These are phyloP conservation scores for Arxiozyma slooffiae DNA, from an alignment of 1,139 yeast genomes.

Conservation along the genomic window DNA sequence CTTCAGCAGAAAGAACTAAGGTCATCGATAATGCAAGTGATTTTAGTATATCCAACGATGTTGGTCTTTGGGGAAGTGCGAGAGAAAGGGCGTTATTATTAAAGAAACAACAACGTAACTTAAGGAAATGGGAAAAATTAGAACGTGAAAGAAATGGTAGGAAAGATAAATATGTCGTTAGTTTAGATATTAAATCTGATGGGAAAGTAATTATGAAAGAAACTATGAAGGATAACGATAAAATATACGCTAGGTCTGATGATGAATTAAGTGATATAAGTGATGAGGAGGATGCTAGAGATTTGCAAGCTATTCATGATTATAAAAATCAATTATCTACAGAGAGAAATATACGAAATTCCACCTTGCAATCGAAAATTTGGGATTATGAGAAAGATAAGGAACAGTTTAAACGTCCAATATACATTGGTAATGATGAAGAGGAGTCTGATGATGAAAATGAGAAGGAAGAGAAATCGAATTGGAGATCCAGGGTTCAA, in stretches of 20 bases:
- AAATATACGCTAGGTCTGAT: constrained; percentile 19
- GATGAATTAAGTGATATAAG: constrained; percentile 24
- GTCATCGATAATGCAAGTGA: constrained; percentile 93
- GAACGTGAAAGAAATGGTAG: constrained; percentile 57
- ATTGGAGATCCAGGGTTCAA: constrained; percentile 19
- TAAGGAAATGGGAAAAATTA: constrained; percentile 51
- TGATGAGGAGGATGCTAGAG: constrained; percentile 27
- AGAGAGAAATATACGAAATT: constrained; percentile 27
- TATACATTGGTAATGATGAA: constrained; percentile 19
- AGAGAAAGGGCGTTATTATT: constrained; percentile 74
- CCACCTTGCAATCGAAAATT: constrained; percentile 30
- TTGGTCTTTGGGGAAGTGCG: constrained; percentile 89
- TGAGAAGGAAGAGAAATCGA: background rate
- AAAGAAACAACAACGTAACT: constrained; percentile 70
- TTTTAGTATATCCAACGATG: constrained; percentile 82
- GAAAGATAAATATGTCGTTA: constrained; percentile 56
- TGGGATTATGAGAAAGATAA: constrained; percentile 55
- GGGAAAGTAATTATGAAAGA: constrained; percentile 49
- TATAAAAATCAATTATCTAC: constrained; percentile 31
- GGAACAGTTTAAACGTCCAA: constrained; percentile 37
- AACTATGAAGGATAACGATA: constrained; percentile 15
- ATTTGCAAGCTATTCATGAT: constrained; percentile 28
- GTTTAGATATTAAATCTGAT: constrained; percentile 61
- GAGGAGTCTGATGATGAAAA: background rate
- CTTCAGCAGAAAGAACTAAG: constrained; percentile 80